A percentile compares a stretch with the other conserved stretches of the same genome.
Conservation (phyloP, 108 stramenopile species). For the Cylindrotheca closterium region DNA sequence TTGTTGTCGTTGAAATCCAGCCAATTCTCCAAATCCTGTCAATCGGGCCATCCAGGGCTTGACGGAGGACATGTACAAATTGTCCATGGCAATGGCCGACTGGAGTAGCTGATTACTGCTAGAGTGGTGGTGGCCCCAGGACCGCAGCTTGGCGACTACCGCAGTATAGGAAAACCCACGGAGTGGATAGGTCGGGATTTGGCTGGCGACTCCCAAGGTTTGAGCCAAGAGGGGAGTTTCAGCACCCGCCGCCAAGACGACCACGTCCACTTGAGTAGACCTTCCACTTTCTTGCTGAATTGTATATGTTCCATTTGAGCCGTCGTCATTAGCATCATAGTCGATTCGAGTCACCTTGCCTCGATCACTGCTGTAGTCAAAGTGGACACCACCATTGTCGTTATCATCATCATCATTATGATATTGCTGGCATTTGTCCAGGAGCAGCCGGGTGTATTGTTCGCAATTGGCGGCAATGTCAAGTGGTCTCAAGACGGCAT, state of each 20-base stretch:
- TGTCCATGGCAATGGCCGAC: constrained; percentile 30
- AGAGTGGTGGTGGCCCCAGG: background rate
- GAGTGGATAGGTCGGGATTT: constrained; percentile 46
- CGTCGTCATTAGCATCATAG: background rate
- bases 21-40: constrained; percentile 50
- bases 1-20: constrained; percentile 33
- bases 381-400: background rate
- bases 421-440: constrained; percentile 25
- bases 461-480: constrained; percentile 1
- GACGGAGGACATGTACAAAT: constrained; percentile 48
- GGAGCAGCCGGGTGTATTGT: background rate
- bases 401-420: too few relatives aligned
- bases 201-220: constrained; percentile 25
- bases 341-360: background rate
- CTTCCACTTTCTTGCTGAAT: constrained; percentile 19
- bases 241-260: constrained; percentile 46
- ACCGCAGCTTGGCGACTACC: constrained; percentile 10
- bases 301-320: background rate
- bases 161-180: constrained; percentile 47
- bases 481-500: background rate
- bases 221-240: constrained; percentile 43
- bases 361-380: too few relatives aligned
- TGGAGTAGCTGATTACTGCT: constrained; percentile 16
- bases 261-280: constrained; percentile 28
- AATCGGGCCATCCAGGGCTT: constrained; percentile 37